Percentiles rank a stretch among this genome's conserved stretches.
Evolutionary conservation across 2,329 filamentous ascomycete species (phyloP).

Genomic region (Sporothrix schenckii): DNA sequence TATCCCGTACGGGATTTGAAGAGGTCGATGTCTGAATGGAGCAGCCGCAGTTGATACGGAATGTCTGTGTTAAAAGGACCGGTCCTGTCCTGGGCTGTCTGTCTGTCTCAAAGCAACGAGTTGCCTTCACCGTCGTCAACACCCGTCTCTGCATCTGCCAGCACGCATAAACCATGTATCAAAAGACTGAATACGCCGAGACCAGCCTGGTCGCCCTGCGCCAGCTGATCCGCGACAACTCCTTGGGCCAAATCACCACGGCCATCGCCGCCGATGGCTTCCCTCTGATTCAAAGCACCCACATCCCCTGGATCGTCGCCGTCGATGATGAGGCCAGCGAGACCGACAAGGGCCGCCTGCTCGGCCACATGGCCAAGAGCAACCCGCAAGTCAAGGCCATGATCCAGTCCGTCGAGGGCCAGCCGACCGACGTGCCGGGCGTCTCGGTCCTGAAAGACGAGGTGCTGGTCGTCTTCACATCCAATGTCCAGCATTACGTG

Average conservation of each 20-base stretch:
- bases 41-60: too few species aligned
- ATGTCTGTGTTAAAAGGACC: too few species aligned
- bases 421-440: constrained; percentile 4
- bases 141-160: background rate
- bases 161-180: constrained; percentile 54
- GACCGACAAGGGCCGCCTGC: constrained; percentile 51
- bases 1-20: too few species aligned
- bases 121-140: background rate
- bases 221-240: constrained; percentile 61
- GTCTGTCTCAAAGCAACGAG: too few species aligned
- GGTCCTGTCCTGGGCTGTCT: too few species aligned
- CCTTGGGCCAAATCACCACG: constrained; percentile 65
- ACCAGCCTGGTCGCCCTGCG: constrained; percentile 53
- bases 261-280: constrained; percentile 55
- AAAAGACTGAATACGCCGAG: constrained; percentile 59
- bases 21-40: too few species aligned
- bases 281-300: constrained; percentile 60
- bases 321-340: constrained; percentile 48
- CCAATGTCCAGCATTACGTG: constrained; percentile 63
- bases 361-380: constrained; percentile 63
- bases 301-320: constrained; percentile 64
- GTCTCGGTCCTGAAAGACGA: constrained; percentile 50
- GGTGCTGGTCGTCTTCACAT: constrained; percentile 65
- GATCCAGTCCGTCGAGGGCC: constrained; percentile 49
- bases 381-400: constrained; percentile 68